Base-by-base conservation (phyloP, 495 filamentous ascomycete species). In the Apodospora peruviana region DNA sequence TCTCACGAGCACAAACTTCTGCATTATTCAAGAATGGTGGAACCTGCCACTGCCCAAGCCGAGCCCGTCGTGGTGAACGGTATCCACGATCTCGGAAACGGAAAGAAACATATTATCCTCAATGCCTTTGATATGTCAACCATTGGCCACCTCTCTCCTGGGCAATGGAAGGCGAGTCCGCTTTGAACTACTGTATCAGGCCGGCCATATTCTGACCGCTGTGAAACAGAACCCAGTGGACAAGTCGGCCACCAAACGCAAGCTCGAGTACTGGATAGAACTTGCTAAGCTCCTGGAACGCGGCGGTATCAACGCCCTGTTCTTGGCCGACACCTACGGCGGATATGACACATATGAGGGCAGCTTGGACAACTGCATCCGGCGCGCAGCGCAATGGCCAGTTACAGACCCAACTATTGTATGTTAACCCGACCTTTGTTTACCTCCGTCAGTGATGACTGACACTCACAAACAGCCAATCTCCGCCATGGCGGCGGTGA, bases 261-360 rank as follows among this genome's bases (percentile, higher is more conserved):
- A 55, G 3, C 69, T 83, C 14, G 67, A 75, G 1, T 82, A 83
- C 54, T 84, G 78, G 76, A 70, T 79, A 18, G 71, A 83, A 11
- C 65, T 83, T 1, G 81, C 81, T 22, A 77, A 82, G 54, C 56
- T 82, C 0, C 68, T 82, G 3, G 81, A 83, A 40, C 65, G 70
- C 14, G 81, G 77, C 7, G 75, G 74, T 19, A 78, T 83, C 61
- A 79, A 81, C 43, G 76, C 74, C 10, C 49, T 84, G 34, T 84
- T 83, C 59, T 63, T 83, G 36, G 81, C 81, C 2, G 81, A 84
- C 55, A 79, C 76, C 0, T 81, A 79, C 47, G 80, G 79, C 8
- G 78, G 74, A 0, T 65, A 70, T 37, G 53, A 83, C 56, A 81
- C 75, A 3, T 82, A 81, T 27, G 68, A 81, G 43, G 76, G 74